These are phyloP conservation scores for Buxus sempervirens DNA, from an alignment of 164 flowering plant genomes.

Conservation along the genomic window DNA sequence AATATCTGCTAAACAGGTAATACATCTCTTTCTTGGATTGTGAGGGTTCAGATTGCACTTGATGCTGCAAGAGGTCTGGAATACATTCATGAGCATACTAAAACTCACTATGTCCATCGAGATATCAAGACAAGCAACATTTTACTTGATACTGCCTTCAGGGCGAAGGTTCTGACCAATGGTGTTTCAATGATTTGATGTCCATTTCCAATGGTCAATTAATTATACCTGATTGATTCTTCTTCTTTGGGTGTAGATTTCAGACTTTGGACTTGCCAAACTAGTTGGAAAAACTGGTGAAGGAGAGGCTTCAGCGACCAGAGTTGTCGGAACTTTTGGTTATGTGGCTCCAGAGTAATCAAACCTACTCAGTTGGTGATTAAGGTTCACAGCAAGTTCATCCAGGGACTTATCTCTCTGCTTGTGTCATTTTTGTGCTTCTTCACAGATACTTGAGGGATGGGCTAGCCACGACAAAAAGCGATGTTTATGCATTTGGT, in stretches of 20 bases:
- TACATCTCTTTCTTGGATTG: constrained; percentile 83
- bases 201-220: not conserved
- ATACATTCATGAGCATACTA: constrained; percentile 94
- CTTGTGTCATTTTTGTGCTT: constrained; percentile 7
- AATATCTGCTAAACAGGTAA: constrained; percentile 41
- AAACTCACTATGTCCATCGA: constrained; percentile 91
- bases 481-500: constrained; percentile 97
- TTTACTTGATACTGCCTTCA: constrained; percentile 73
- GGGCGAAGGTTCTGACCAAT: constrained; percentile 69
- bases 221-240: constrained; percentile 10
- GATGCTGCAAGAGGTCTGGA: constrained; percentile 95
- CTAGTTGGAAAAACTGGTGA: constrained; percentile 68
- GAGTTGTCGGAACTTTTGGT: constrained; percentile 94
- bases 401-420: constrained; percentile 4
- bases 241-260: constrained; percentile 44
- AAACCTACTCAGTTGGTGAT: constrained; percentile 7
- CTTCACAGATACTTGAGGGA: constrained; percentile 69
- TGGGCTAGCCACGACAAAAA: constrained; percentile 83
- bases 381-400: not conserved
- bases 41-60: constrained; percentile 86
- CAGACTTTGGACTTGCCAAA: constrained; percentile 94
- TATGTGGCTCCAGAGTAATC: constrained; percentile 97
- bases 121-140: constrained; percentile 96
- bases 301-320: constrained; percentile 71
- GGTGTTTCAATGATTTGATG: not conserved